These are phyloP conservation scores for Pachysandra terminalis DNA, from an alignment of 164 flowering plant species.

Conservation along the genomic window DNA sequence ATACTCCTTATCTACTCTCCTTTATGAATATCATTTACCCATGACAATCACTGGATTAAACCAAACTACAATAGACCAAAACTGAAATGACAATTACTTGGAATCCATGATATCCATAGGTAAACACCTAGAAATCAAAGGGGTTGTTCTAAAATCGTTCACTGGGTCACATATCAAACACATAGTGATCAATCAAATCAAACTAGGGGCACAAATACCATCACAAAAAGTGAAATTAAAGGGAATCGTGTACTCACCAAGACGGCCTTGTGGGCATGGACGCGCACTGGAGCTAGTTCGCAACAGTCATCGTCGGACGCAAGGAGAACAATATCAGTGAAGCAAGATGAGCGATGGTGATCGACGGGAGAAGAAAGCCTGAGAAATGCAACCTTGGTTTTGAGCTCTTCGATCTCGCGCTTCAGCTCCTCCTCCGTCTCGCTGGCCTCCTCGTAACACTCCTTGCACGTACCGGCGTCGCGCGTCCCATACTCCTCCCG, in stretches of 20 bases:
- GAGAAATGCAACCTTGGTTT: constrained; percentile 68
- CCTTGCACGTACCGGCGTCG: constrained; percentile 90
- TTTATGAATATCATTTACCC: too few species aligned
- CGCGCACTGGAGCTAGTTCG: constrained; percentile 21
- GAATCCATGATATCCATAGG: not conserved
- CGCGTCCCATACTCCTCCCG: constrained; percentile 43
- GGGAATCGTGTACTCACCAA: constrained; percentile 39
- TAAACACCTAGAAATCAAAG: not conserved
- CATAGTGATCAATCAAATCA: not conserved
- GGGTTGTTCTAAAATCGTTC: not conserved
- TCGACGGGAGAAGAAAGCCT: constrained; percentile 39
- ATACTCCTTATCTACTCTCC: too few species aligned
- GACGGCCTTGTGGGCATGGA: constrained; percentile 77
- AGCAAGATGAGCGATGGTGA: constrained; percentile 18
- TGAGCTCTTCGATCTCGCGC: constrained; percentile 87
- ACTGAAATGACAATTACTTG: too few species aligned
- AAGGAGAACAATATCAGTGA: constrained; percentile 62
- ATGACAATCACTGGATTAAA: too few species aligned
- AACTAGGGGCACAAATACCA: not conserved
- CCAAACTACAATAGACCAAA: too few species aligned
- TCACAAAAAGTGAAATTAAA: not conserved
- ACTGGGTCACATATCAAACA: constrained; percentile 4
- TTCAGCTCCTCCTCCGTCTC: constrained; percentile 88
- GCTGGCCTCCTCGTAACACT: constrained; percentile 93
- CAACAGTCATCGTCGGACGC: constrained; percentile 41